phyloP scores from a whole-genome alignment of 176 grass and related monocot species.

The Aegilops speltoides region DNA sequence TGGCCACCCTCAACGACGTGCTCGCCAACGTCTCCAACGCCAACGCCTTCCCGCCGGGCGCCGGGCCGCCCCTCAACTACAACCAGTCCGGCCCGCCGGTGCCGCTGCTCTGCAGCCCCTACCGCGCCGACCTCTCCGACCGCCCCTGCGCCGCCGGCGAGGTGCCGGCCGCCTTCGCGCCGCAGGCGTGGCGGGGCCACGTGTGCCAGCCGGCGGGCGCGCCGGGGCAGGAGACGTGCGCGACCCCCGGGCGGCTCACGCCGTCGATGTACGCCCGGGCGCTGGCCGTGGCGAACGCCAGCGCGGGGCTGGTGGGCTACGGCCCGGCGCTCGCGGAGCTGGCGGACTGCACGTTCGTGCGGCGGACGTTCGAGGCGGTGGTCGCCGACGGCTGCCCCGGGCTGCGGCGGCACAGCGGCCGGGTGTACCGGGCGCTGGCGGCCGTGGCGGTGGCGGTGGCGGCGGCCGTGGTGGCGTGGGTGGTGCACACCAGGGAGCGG shows the following conservation, averaged over 20 bases:
- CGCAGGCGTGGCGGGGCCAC: conserved; percentile 51
- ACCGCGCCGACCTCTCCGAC: conserved; percentile 37
- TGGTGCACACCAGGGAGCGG: conserved; percentile 48
- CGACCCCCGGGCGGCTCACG: conserved; percentile 63
- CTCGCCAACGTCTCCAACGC: conserved; percentile 63
- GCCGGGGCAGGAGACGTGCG: conserved; percentile 49
- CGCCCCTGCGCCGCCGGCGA: conserved; percentile 56
- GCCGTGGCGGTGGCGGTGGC: conserved; percentile 42
- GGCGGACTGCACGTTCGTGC: conserved; percentile 67
- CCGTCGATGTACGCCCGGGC: conserved; percentile 53
- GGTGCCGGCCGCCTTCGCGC: conserved; percentile 29
- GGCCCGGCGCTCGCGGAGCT: conserved; percentile 52
- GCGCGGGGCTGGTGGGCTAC: conserved; percentile 43
- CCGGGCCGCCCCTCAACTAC: conserved; percentile 47
- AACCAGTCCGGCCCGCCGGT: conserved; percentile 73
- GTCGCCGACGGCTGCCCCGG: conserved; percentile 40
- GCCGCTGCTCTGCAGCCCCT: conserved; percentile 78
- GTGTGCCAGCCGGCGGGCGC: conserved; percentile 22
- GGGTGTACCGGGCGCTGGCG: conserved; percentile 49
- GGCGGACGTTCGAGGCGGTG: conserved; percentile 55
- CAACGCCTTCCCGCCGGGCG: conserved; percentile 33
- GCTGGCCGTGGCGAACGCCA: conserved; percentile 35
- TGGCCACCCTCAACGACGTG: conserved; percentile 36
- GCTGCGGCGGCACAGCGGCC: conserved; percentile 49
- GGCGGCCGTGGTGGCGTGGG: conserved; percentile 40